Conservation (phyloP, 306 rosid species). For the Vigna mungo region DNA sequence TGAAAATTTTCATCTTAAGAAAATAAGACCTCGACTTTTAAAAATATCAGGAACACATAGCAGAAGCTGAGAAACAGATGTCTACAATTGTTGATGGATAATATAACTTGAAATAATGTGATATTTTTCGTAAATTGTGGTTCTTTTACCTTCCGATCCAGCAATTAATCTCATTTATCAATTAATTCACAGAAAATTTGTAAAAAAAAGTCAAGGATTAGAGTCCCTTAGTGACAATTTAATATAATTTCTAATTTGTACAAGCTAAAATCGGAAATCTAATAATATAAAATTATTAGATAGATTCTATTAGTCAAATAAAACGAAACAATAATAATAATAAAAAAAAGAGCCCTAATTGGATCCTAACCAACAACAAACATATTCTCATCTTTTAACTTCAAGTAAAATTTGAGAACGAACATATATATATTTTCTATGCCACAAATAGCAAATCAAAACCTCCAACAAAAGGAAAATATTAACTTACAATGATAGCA, state of each 20-base stretch:
- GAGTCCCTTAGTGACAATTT: no score
- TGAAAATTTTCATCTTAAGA: neutral
- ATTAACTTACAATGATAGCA: constrained; percentile 85
- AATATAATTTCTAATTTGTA: no score
- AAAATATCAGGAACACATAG: neutral
- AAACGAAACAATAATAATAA: no score
- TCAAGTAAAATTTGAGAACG: neutral
- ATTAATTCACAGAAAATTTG: constrained; percentile 1
- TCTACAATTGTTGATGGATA: neutral
- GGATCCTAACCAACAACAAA: no score
- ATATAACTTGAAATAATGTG: neutral
- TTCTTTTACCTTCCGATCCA: neutral
- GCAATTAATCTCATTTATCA: constrained; percentile 16
- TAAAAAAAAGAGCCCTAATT: no score
- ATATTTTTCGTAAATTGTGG: neutral
- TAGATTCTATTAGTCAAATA: no score
- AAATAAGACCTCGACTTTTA: neutral
- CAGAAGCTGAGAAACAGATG: constrained; percentile 19
- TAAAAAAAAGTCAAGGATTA: no score
- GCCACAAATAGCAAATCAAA: constrained; percentile 17
- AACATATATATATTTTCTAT: neutral
- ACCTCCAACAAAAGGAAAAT: constrained; percentile 30
- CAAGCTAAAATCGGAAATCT: no score
- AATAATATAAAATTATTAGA: no score
- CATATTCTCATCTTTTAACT: neutral